Conservation (phyloP, 306 rosid genomes). For the Dryas drummondii region DNA sequence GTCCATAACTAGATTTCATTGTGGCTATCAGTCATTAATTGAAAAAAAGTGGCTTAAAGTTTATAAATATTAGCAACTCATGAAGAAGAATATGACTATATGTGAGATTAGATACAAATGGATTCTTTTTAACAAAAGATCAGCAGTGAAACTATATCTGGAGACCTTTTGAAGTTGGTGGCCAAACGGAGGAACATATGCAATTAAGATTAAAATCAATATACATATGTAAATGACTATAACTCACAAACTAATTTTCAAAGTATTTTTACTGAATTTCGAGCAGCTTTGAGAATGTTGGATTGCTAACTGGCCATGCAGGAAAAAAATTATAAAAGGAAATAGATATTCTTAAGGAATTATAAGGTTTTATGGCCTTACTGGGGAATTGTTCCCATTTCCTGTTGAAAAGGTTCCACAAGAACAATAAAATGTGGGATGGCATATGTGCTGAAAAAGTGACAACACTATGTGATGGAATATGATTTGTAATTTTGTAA, state of each 20-base stretch:
- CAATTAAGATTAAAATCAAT: neutral
- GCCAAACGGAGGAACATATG: neutral
- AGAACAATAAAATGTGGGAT: conserved; percentile 1
- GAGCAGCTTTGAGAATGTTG: neutral
- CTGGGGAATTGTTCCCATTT: neutral
- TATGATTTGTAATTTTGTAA: neutral
- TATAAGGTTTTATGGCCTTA: neutral
- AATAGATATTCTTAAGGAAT: neutral
- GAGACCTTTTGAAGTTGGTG: neutral
- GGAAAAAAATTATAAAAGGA: neutral
- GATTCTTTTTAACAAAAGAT: neutral
- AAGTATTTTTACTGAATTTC: neutral
- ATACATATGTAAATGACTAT: neutral
- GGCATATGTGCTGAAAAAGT: neutral
- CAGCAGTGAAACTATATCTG: neutral
- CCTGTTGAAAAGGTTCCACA: neutral
- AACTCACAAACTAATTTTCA: neutral
- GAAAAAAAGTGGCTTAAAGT: neutral
- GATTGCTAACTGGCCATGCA: neutral
- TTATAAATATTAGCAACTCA: neutral
- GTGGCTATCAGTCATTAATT: neutral
- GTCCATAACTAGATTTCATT: neutral
- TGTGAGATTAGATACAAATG: neutral
- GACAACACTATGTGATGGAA: neutral
- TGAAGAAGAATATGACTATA: neutral